phyloP scores from a whole-genome alignment of 768 basidiomycete species.

The Hygrophorus russula region DNA sequence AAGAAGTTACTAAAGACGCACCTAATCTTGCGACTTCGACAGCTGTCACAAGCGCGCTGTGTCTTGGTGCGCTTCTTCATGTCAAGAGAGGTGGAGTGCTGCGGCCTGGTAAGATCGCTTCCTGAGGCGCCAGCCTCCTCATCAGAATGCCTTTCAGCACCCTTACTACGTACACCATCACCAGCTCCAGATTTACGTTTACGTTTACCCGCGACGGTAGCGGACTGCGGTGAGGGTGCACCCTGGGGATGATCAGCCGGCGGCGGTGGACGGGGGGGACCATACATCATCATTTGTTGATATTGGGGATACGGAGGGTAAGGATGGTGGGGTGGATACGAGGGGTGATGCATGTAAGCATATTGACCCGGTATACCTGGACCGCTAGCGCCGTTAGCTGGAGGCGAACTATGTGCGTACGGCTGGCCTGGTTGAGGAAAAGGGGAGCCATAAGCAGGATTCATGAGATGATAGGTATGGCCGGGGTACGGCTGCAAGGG shows the following conservation, averaged over 20 bases:
- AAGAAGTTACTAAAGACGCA: background rate
- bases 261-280: slow-evolving; percentile 20
- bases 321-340: slow-evolving; percentile 46
- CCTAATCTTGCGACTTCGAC: slow-evolving; percentile 79
- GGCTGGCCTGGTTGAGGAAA: slow-evolving; percentile 1
- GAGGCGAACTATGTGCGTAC: slow-evolving; percentile 11
- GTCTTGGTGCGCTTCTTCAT: slow-evolving; percentile 87
- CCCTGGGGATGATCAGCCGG: slow-evolving; percentile 26
- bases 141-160: slow-evolving; percentile 43
- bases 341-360: slow-evolving; percentile 31
- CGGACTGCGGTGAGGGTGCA: slow-evolving; percentile 21
- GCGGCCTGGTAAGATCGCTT: slow-evolving; percentile 27
- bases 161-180: slow-evolving; percentile 26
- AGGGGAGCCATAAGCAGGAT: slow-evolving; percentile 9
- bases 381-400: slow-evolving; percentile 25
- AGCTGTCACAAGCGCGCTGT: slow-evolving; percentile 83
- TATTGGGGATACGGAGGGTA: slow-evolving; percentile 59
- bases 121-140: slow-evolving; percentile 45
- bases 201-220: slow-evolving; percentile 39
- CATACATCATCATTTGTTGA: slow-evolving; percentile 67
- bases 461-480: slow-evolving; percentile 18
- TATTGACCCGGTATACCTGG: slow-evolving; percentile 29
- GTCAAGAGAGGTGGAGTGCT: slow-evolving; percentile 30
- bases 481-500: slow-evolving; percentile 43
- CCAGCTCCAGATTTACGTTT: slow-evolving; percentile 41